A percentile compares a stretch with the other conserved stretches of the same genome.
These are phyloP conservation scores for Sequoiadendron giganteum DNA, from an alignment of 75 land plant genomes.

Conservation along the genomic window DNA sequence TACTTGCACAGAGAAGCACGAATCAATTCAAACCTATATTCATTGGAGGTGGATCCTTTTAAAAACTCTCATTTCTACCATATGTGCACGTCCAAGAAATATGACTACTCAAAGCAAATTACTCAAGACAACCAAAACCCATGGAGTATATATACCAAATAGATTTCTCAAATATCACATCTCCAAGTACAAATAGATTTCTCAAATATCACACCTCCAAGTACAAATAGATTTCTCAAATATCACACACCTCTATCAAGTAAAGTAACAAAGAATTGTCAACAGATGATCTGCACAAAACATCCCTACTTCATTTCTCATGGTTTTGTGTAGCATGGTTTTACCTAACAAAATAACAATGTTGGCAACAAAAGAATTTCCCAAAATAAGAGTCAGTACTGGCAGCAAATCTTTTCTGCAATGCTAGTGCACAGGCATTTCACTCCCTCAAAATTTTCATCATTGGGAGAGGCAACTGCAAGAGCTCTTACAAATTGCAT, in stretches of 20 bases:
- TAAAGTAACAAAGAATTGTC: background rate
- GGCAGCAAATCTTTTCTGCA: background rate
- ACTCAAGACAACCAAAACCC: background rate
- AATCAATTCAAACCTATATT: too few species aligned
- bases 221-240: background rate
- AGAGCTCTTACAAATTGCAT: constrained; percentile 27
- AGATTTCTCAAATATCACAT: background rate
- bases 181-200: background rate
- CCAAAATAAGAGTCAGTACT: background rate
- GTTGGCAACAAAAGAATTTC: background rate
- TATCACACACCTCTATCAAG: background rate
- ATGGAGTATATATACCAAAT: background rate
- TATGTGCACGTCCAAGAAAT: too few species aligned
- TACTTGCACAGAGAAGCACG: too few species aligned
- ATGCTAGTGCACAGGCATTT: constrained; percentile 12
- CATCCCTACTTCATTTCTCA: background rate
- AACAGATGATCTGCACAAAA: background rate
- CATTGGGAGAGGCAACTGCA: constrained; percentile 26
- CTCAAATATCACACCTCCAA: too few species aligned
- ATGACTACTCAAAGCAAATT: background rate
- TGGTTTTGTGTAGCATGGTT: background rate
- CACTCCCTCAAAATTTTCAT: constrained; percentile 24
- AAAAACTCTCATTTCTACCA: too few species aligned
- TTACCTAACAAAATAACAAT: background rate
- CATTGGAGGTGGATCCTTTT: too few species aligned